Evolutionary conservation across 306 rosid species (phyloP).

Genomic region (Rosa rugosa): DNA sequence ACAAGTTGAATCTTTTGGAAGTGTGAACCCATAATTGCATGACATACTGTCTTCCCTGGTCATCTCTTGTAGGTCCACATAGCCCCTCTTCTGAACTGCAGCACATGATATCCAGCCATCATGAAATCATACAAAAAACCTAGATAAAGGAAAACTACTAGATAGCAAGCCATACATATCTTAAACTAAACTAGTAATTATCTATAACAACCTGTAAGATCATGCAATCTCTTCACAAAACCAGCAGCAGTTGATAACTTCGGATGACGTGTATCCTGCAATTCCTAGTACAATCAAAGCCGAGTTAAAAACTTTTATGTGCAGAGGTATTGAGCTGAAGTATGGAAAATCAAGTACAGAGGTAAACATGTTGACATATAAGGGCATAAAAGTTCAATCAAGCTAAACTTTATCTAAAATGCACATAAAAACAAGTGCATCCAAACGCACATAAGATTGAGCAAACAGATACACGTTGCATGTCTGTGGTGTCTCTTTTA

Average conservation of each 20-base stretch:
- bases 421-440: neutral
- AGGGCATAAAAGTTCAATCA: neutral
- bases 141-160: neutral
- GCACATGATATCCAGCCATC: conserved; percentile 14
- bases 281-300: neutral
- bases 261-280: conserved; percentile 46
- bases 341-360: neutral
- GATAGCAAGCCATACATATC: neutral
- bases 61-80: conserved; percentile 64
- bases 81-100: conserved; percentile 83
- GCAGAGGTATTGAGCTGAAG: neutral
- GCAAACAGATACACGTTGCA: neutral
- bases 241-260: conserved; percentile 60
- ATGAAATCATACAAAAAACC: neutral
- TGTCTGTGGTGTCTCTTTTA: too few relatives aligned
- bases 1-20: conserved; percentile 58
- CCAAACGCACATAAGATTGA: neutral
- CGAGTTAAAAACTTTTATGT: conserved; percentile 4
- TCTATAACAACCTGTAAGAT: conserved; percentile 57
- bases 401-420: neutral
- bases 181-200: neutral
- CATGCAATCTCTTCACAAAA: conserved; percentile 80
- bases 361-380: neutral
- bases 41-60: conserved; percentile 42
- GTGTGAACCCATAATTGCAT: conserved; percentile 64